Evolutionary conservation across 1,139 yeast genomes (phyloP).

Genomic region (Yamadazyma friedrichii): DNA sequence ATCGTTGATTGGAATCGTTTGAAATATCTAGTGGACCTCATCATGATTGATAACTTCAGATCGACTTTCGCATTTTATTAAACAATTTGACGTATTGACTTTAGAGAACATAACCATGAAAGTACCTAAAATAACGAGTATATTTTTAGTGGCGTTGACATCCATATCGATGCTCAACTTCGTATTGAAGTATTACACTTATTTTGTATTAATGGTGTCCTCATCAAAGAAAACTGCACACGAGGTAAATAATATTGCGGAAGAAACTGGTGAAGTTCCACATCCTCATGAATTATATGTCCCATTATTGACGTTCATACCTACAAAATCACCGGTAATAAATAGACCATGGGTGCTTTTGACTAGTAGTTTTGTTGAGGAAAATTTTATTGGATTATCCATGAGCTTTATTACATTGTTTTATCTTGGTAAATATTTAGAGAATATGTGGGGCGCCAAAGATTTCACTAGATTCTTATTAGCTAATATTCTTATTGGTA

Average conservation of each 20-base stretch:
- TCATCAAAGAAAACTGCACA: slow-evolving; percentile 25
- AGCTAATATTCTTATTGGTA: slow-evolving; percentile 29
- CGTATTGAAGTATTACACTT: slow-evolving; percentile 30
- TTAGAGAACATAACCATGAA: slow-evolving; percentile 22
- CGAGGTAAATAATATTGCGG: slow-evolving; percentile 25
- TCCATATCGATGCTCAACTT: slow-evolving; percentile 29
- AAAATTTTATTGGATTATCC: slow-evolving; percentile 28
- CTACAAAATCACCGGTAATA: slow-evolving; percentile 36
- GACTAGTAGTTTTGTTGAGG: slow-evolving; percentile 36
- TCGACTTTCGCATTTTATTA: not conserved
- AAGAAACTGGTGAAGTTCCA: slow-evolving; percentile 37
- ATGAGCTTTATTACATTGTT: slow-evolving; percentile 27
- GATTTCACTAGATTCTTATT: slow-evolving; percentile 31
- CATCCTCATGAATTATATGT: slow-evolving; percentile 44
- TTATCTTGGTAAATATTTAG: slow-evolving; percentile 38
- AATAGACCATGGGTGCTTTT: slow-evolving; percentile 40
- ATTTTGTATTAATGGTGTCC: slow-evolving; percentile 31
- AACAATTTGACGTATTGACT: too few relatives aligned
- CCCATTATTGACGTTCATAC: slow-evolving; percentile 40
- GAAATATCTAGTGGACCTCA: not conserved
- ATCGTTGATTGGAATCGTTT: slow-evolving; percentile 4
- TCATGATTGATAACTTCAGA: not conserved
- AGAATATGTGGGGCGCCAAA: slow-evolving; percentile 36
- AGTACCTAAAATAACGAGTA: slow-evolving; percentile 37
- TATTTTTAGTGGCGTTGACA: slow-evolving; percentile 31